Evolutionary conservation across 805 yeast species (phyloP), one percentile per base, ranked within the genome.

Genomic region (Candida awuae): DNA sequence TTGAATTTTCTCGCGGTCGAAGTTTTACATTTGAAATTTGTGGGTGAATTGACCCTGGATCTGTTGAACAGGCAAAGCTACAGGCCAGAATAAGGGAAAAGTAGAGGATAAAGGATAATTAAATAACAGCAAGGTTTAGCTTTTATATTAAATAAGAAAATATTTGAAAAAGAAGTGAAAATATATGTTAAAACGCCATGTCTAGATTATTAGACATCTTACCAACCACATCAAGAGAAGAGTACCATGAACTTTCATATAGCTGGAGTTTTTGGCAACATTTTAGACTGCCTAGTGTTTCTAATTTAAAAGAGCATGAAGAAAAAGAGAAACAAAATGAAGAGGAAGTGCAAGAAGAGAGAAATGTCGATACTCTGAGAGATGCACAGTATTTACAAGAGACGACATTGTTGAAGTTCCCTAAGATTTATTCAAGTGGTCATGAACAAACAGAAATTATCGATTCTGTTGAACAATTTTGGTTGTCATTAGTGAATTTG

Each of bases 181-280:
- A 14, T 13, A 25, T 13, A 6, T 12, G 28, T 10, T 12, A 14
- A 25, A 25, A 6, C 13, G 4, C 12, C 14, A 35, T 38, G 42
- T 38, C 37, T 14, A 32, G 32, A n/a, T 34, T 38, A 29, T 38
- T 38, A 19, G 42, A 38, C 31, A 19, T 27, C 15, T 20, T 38
- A 17, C 37, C 34, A 12, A 29, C 12, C 18, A 9, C 17, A 9
- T 13, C 32, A 9, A 38, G 20, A 6, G 36, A 19, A 3, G 32
- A 22, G 16, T n/a, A 19, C 46, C 71, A 68, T 46, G 53, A 61
- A 9, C 56, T 70, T 42, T 68, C 69, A 14, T 68, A 66, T 50
- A 62, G 71, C 49, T 70, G 75, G 75, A 62, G 70, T 22, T 54
- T 68, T 43, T 70, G 75, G 75, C 62, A 65, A 49, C 74, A 70